Evolutionary conservation across 257 asterid genomes (phyloP), one percentile per base, ranked within the genome.

Genomic region (Solanum stenotomum): DNA sequence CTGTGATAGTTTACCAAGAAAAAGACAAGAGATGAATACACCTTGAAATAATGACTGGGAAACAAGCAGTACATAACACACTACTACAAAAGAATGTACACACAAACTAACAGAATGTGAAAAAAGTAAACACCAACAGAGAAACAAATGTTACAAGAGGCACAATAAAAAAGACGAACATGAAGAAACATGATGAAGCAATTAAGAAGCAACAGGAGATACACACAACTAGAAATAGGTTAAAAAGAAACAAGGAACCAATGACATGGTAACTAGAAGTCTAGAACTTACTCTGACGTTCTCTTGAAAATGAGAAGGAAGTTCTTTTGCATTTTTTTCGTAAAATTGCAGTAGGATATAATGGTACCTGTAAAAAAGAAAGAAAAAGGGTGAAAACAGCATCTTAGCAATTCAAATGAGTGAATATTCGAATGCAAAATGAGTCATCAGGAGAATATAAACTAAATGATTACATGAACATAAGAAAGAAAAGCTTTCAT

Each of bases 261-360:
- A 72, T 1, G 12, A 37, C 6, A 11, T 56, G 77, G 56, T 22
- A 56, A 56, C 65, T 56, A 56, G 65, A 56, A 77, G 38, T 35
- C 86, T 68, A 33, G 29, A 35, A 79, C 94, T 87, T 90, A 91
- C 94, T 84, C 88, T 87, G 72, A 92, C 89, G 46, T 77, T 92
- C 82, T 92, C 94, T 89, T 92, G 94, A 87, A 91, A 91, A 85
- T 90, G 91, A 70, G 90, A 14, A 31, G 92, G 91, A 84, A 91
- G 89, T 71, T 92, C 91, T 87, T 91, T 92, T 14, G 90, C 83
- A 77, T 3, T 35, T 35, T 35, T 35, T 35, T 35, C 8, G 38
- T 35, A 35, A 35, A 35, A 5, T 89, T 25, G 94, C 44, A 12
- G 93, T n/a, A 14, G 92, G 94, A 87, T 92, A 91, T 2, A 92